A percentile compares a stretch with the other conserved stretches of the same genome.
phyloP scores from a whole-genome alignment of 257 asterid species.

The Linderniella brevidens region DNA sequence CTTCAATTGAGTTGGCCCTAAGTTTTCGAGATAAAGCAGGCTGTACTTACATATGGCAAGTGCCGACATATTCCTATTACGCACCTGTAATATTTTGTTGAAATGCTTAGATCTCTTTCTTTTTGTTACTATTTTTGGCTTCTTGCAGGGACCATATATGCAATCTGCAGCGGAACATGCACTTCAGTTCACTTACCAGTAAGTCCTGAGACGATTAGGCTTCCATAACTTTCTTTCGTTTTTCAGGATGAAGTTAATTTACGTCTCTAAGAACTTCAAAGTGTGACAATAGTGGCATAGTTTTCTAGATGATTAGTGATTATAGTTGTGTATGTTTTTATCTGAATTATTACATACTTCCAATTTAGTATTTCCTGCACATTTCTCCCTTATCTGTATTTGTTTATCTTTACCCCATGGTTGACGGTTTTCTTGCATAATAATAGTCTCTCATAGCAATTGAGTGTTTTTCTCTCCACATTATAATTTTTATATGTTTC shows the following conservation, averaged over 20 bases:
- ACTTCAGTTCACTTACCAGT: conserved; percentile 61
- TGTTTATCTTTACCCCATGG: too few species aligned
- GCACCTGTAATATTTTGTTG: neutral
- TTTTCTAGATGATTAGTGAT: too few species aligned
- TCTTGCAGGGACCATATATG: conserved; percentile 78
- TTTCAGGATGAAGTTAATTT: too few species aligned
- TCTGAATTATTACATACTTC: too few species aligned
- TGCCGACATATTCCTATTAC: conserved; percentile 10
- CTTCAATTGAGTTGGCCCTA: conserved; percentile 86
- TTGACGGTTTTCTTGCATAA: too few species aligned
- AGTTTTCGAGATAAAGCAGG: conserved; percentile 97
- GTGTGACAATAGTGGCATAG: too few species aligned
- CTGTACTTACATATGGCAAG: conserved; percentile 92
- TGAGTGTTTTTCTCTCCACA: neutral
- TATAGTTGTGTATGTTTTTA: too few species aligned
- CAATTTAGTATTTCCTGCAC: too few species aligned
- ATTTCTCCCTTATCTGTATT: too few species aligned
- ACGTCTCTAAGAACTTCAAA: too few species aligned
- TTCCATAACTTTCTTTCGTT: too few species aligned
- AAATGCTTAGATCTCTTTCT: conserved; percentile 4
- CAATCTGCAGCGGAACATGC: conserved; percentile 75
- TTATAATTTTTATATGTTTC: neutral
- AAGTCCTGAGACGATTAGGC: conserved; percentile 19
- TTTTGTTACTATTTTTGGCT: conserved; percentile 6
- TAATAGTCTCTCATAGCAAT: too few species aligned